Conservation (phyloP, 352 stramenopile species). For the Pythium utonaiense region DNA sequence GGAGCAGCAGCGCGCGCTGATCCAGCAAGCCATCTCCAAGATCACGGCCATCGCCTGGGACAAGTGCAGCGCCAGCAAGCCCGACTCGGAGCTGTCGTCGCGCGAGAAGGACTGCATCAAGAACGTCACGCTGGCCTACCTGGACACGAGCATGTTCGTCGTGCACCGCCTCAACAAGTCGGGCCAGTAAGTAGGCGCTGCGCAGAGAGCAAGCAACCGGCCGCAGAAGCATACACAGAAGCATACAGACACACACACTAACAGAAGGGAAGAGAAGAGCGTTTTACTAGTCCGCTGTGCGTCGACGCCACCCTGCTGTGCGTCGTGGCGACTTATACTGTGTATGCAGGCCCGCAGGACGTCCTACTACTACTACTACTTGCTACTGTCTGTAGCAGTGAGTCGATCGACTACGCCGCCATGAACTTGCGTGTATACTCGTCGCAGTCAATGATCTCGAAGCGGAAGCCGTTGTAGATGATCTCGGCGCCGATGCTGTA, state of each 20-base stretch:
- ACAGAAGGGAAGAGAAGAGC: slow-evolving; percentile 11
- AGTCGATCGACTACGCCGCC: slow-evolving; percentile 43
- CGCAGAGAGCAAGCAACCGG: not conserved
- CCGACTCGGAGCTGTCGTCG: slow-evolving; percentile 76
- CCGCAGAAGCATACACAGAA: slow-evolving; percentile 13
- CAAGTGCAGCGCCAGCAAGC: slow-evolving; percentile 85
- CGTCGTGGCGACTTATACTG: too few species aligned
- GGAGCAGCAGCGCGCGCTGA: slow-evolving; percentile 84
- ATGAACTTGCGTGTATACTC: slow-evolving; percentile 85
- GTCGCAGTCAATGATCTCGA: slow-evolving; percentile 74
- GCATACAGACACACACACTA: slow-evolving; percentile 11
- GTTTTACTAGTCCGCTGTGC: slow-evolving; percentile 6
- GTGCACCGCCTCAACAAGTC: slow-evolving; percentile 82
- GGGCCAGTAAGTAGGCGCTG: not conserved
- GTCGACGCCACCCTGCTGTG: not conserved
- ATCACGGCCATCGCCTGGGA: slow-evolving; percentile 88
- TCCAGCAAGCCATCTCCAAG: slow-evolving; percentile 87
- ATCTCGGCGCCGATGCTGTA: slow-evolving; percentile 59
- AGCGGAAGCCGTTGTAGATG: slow-evolving; percentile 63
- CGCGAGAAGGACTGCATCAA: slow-evolving; percentile 84
- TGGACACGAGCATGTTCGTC: slow-evolving; percentile 86
- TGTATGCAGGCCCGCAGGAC: too few species aligned
- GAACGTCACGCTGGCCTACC: slow-evolving; percentile 84
- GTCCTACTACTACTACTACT: too few species aligned
- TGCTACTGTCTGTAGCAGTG: too few species aligned